Percentiles rank a stretch among this genome's conserved stretches.
phyloP scores from a whole-genome alignment of 352 stramenopile species.

The Lagenidium giganteum region DNA sequence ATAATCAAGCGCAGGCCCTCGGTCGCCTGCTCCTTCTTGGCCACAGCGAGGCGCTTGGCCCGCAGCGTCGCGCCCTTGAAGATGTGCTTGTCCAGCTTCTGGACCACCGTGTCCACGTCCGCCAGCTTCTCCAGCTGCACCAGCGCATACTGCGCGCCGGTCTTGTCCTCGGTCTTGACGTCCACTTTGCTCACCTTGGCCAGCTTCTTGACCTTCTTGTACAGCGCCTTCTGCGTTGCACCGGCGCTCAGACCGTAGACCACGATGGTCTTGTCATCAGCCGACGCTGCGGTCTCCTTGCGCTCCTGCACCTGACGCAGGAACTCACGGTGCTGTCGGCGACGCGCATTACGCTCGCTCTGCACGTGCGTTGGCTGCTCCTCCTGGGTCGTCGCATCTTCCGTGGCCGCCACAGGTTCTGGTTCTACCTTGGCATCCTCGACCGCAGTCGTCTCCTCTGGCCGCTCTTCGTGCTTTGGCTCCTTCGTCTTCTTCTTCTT shows the following conservation, averaged over 20 bases:
- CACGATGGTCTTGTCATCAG: constrained; percentile 65
- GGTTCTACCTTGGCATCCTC: constrained; percentile 4
- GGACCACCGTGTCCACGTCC: constrained; percentile 43
- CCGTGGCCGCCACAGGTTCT: constrained; percentile 3
- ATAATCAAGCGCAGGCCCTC: constrained; percentile 77
- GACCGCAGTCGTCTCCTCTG: constrained; percentile 1
- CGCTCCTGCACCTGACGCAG: constrained; percentile 60
- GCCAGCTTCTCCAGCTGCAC: constrained; percentile 57
- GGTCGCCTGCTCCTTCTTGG: constrained; percentile 22
- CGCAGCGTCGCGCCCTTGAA: constrained; percentile 77
- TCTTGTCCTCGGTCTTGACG: constrained; percentile 53
- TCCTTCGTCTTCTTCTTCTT: constrained; percentile 25
- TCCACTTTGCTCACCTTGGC: constrained; percentile 45
- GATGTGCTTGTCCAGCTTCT: constrained; percentile 79
- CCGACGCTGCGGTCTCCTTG: constrained; percentile 43
- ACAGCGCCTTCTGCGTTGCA: constrained; percentile 73
- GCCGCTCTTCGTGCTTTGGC: constrained; percentile 3
- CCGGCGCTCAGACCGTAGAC: constrained; percentile 65
- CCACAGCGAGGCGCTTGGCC: constrained; percentile 33
- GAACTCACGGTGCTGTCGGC: constrained; percentile 73
- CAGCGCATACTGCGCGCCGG: constrained; percentile 50
- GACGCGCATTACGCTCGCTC: constrained; percentile 76
- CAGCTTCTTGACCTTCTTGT: constrained; percentile 80
- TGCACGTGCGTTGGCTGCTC: constrained; percentile 42
- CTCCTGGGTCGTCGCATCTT: constrained; percentile 9